Base-by-base conservation (phyloP, 2,329 filamentous ascomycete genomes). In the Sarocladium brachiariae region DNA sequence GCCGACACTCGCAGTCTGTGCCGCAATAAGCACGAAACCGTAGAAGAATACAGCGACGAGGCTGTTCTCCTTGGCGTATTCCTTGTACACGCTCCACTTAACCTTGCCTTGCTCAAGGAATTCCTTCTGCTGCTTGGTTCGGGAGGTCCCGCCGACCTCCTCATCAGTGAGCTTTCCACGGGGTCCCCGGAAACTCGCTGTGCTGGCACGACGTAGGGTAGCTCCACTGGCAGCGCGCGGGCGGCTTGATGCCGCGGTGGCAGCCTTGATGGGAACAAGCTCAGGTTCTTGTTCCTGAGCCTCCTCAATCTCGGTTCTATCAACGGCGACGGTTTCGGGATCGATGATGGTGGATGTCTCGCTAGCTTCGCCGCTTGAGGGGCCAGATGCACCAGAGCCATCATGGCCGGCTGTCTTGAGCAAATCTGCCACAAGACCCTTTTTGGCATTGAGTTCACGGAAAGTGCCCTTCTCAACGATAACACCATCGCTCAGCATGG, bases 21-120 rank as follows among this genome's bases (percentile, higher is more conserved):
- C 84, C 24, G 84, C 82, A 53, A 97, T 60, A 41, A 97, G 75
- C 50, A 89, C 82, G 38, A 86, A 41, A 14, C 95, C 61, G 66
- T 97, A 99, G 57, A 96, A 75, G 14, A 69, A 68, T 8, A 99
- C 93, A 11, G 93, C 95, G 51, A 80, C 73, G 14, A 96, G 69
- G 65, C 97, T 96, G 73, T 89, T 96, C 53, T 89, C 89, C 70
- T 89, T 96, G 51, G 93, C 95, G 62, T 99, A 99, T 69, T 96
- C 91, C 16, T 76, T 74, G 63, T 99, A 99, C 24, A 99, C 92
- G 59, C 62, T 61, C 91, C 93, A 97, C 68, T 96, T 97, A 59
- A 99, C 93, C 66, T 97, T 96, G 61, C 93, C 93, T 70, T 99
- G 90, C 66, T 99, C 90, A 2, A 82, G 79, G 57, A 86, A 86